Evolutionary conservation across 208 protist genomes (phyloP), one percentile per base, ranked within the genome.

Genomic region (Hexamita inflata): DNA sequence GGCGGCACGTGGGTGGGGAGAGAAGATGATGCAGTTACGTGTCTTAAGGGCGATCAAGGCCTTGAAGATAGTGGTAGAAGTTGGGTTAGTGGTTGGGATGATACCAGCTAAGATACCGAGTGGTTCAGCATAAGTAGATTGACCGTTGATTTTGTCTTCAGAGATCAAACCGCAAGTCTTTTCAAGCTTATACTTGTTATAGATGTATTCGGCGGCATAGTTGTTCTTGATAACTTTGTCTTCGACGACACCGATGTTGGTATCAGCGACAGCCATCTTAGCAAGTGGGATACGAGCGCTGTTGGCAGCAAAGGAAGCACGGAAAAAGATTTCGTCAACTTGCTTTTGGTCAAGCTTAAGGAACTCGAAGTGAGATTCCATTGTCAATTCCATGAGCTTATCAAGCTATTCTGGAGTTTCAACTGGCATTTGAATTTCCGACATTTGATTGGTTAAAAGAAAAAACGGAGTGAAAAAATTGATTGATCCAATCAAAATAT

Each of bases 191-290:
- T 68, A 82, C 35, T 77, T 73, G 39, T 82, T 73, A 35, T 68
- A 80, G 45, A 80, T 76, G 41, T 81, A 67, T 59, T 83, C 81
- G 19, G 74, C 30, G 28, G 78, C 59, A 42, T 81, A 80, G 58
- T 75, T 64, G 70, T 82, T 82, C 77, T 83, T 83, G 65, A 82
- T 76, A 30, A 82, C 81, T 45, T 83, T 83, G 75, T 83, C 81
- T 65, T 83, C 81, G 49, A 82, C 59, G 39, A 83, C 29, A 77
- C 81, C 81, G 40, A 78, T 77, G 11, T 61, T 40, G 11, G 79
- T 83, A 40, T 83, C 81, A 35, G 78, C 49, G 35, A 39, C 58
- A 28, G 73, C 73, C 59, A 58, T 28, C 30, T 45, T 15, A 35
- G 78, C 78, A 32, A 81, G 53, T 4, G 53, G 38, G 41, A 73